Evolutionary conservation across 2,329 filamentous ascomycete genomes (phyloP).

Genomic region (Penicillium sp.): DNA sequence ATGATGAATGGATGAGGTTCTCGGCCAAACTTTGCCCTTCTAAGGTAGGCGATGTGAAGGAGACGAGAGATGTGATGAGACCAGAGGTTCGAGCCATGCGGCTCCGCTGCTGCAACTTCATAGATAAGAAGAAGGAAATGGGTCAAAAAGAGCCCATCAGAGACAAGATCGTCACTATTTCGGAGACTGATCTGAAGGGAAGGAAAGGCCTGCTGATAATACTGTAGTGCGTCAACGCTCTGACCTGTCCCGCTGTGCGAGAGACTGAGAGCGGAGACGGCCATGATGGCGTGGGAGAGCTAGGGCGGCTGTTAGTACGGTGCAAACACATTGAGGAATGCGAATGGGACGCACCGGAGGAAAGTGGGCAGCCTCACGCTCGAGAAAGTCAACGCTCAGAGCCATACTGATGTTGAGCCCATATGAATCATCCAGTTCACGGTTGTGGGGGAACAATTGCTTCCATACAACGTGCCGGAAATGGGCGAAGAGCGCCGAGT

Average conservation of each 20-base stretch:
- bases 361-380: slow-evolving; percentile 49
- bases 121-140: slow-evolving; percentile 58
- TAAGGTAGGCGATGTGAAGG: slow-evolving; percentile 49
- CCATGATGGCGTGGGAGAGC: slow-evolving; percentile 59
- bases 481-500: slow-evolving; percentile 37
- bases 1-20: slow-evolving; percentile 53
- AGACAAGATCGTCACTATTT: slow-evolving; percentile 52
- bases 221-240: slow-evolving; percentile 51
- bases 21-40: slow-evolving; percentile 44
- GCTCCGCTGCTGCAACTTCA: slow-evolving; percentile 51
- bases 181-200: slow-evolving; percentile 47
- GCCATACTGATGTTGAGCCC: slow-evolving; percentile 20
- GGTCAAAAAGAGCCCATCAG: slow-evolving; percentile 56
- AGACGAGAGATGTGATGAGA: slow-evolving; percentile 55
- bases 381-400: slow-evolving; percentile 45
- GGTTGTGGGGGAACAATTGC: slow-evolving; percentile 36
- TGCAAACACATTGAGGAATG: slow-evolving; percentile 6
- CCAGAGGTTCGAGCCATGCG: slow-evolving; percentile 52
- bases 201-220: slow-evolving; percentile 55
- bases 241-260: slow-evolving; percentile 47
- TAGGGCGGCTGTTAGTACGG: slow-evolving; percentile 23
- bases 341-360: slow-evolving; percentile 47
- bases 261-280: slow-evolving; percentile 55
- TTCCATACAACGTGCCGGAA: slow-evolving; percentile 44
- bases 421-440: slow-evolving; percentile 19